Conservation (phyloP, 2,329 filamentous ascomycete genomes). For the Aschersonia sp. region DNA sequence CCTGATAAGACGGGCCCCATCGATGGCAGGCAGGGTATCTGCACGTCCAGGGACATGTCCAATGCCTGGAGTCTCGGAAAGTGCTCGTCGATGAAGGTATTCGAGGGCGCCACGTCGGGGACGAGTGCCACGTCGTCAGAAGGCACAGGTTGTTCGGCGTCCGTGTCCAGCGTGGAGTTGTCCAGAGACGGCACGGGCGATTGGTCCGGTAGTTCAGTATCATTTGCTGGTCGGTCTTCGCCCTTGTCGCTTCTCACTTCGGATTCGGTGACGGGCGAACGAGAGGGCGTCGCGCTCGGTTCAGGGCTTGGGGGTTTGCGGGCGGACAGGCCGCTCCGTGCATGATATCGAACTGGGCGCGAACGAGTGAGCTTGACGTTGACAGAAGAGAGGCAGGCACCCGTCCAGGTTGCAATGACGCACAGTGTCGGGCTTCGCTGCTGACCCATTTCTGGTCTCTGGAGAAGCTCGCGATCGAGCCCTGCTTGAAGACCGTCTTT, state of each 20-base stretch:
- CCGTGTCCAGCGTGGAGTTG: not conserved
- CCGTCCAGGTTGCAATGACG: constrained; percentile 4
- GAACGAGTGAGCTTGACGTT: not conserved
- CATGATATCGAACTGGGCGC: constrained; percentile 8
- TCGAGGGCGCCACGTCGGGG: not conserved
- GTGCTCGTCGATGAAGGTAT: not conserved
- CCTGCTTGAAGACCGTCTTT: constrained; percentile 21
- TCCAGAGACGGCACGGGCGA: too few species aligned
- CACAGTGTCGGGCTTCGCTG: constrained; percentile 19
- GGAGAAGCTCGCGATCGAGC: constrained; percentile 16
- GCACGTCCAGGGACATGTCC: not conserved
- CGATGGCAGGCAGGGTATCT: not conserved
- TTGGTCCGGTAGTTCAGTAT: not conserved
- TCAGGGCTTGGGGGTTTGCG: constrained; percentile 1
- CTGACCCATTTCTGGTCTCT: constrained; percentile 22
- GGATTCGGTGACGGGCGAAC: not conserved
- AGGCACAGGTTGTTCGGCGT: not conserved
- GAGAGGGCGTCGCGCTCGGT: not conserved
- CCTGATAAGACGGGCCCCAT: not conserved
- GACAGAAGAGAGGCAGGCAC: not conserved
- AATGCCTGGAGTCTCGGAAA: not conserved
- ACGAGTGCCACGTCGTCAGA: not conserved
- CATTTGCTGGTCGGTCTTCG: not conserved
- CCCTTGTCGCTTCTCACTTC: not conserved
- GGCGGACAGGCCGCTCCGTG: constrained; percentile 5